Evolutionary conservation across 164 flowering plant species (phyloP), one percentile per base, ranked within the genome.

Genomic region (Piper betle): DNA sequence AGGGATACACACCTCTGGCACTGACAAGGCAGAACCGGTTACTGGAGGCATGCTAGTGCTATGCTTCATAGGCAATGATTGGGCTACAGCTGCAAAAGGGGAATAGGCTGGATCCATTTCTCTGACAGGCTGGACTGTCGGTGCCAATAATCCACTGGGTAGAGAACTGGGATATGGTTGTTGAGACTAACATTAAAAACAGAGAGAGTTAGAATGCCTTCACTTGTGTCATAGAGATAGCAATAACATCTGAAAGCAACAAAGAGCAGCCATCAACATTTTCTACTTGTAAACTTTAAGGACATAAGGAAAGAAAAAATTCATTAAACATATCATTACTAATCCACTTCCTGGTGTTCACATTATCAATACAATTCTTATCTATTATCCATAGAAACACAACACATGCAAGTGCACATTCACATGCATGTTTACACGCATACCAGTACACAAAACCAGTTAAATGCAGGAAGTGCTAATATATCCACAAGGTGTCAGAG

Each of bases 51-150:
- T 77, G 33, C 33, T 25, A 25, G 33, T 25, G 33, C 33, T 25
- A 25, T 25, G 33, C 66, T 91, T 91, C 52, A 89, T 64, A 13
- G 89, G 79, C 84, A 84, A 68, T 53, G 91, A 75, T 52, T 91
- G 97, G 43, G 85, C 65, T 13, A 70, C 74, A 25, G 33, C 33
- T 37, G 83, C 76, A 68, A 91, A 91, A 17, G 84, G n/a, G 60
- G 95, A 88, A 68, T 82, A 87, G 3, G 82, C 69, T 69, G 76
- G 68, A 69, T 91, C 97, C 69, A 84, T 67, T 68, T 91, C 99
- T 66, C 88, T 80, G 19, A 67, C 73, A 58, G 86, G 71, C 64
- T 80, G 96, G 64, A 69, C 79, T 63, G 75, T 68, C 63, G 92
- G 78, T n/a, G 87, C 74, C 80, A 83, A 74, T 69, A 82, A 69